Conservation (phyloP, 176 grass and related monocot species). For the Tillandsia leiboldiana region DNA sequence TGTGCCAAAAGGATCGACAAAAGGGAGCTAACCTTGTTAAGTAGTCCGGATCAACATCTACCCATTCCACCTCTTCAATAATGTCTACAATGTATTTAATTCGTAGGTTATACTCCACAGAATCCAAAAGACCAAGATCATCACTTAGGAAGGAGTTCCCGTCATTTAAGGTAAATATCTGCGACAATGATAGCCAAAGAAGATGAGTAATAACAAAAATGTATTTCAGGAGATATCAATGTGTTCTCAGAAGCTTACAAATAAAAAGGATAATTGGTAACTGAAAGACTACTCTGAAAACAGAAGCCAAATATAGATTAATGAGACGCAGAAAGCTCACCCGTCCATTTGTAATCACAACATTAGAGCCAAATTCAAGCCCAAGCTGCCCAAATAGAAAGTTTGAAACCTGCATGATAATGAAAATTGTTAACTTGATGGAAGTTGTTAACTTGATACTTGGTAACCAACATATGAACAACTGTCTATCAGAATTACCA, state of each 20-base stretch:
- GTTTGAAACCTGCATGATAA: constrained; percentile 50
- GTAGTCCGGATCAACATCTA: constrained; percentile 70
- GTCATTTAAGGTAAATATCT: constrained; percentile 71
- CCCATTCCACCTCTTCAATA: constrained; percentile 70
- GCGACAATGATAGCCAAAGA: constrained; percentile 26
- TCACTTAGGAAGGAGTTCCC: constrained; percentile 67
- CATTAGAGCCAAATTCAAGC: constrained; percentile 77
- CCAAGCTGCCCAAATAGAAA: constrained; percentile 60
- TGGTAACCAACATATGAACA: too few relatives aligned
- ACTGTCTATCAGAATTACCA: too few relatives aligned
- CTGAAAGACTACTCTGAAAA: neutral
- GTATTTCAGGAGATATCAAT: neutral
- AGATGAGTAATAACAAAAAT: neutral
- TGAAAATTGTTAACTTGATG: constrained; percentile 20
- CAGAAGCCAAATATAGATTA: neutral
- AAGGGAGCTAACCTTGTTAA: constrained; percentile 64
- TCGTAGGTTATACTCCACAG: constrained; percentile 69
- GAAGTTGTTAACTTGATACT: neutral
- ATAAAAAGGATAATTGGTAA: neutral
- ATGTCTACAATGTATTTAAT: constrained; percentile 88
- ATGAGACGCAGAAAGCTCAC: constrained; percentile 35
- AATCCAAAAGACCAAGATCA: constrained; percentile 80
- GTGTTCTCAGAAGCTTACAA: neutral
- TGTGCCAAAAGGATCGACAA: neutral
- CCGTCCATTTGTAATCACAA: constrained; percentile 94